phyloP scores from a whole-genome alignment of 768 basidiomycete genomes.

The Lactarius deliciosus region DNA sequence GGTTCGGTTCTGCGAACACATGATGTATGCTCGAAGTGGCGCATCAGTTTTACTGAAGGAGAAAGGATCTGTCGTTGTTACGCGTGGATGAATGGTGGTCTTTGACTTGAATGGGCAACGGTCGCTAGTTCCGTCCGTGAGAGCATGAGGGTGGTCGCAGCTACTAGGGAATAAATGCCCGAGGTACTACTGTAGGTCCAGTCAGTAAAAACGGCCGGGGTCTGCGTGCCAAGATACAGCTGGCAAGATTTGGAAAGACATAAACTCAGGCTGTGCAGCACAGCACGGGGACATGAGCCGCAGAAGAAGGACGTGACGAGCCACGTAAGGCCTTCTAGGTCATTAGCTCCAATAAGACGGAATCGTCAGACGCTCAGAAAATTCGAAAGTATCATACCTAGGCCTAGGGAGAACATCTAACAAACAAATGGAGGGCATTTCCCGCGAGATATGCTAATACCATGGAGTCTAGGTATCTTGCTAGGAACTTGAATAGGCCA shows the following conservation, averaged over 20 bases:
- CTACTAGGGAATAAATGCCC: no score
- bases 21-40: neutral
- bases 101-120: neutral
- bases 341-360: neutral
- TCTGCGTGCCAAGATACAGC: neutral
- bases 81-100: neutral
- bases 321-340: neutral
- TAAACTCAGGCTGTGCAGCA: neutral
- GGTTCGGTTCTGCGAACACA: neutral
- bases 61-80: neutral
- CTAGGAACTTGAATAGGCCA: neutral
- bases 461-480: neutral
- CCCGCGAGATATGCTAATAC: neutral
- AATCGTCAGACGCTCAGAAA: neutral
- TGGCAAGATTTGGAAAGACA: neutral
- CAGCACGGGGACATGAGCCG: neutral
- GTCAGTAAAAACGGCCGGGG: neutral
- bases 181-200: neutral
- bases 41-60: neutral
- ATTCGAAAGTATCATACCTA: neutral
- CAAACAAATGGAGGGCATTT: neutral
- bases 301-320: neutral
- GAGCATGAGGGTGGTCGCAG: neutral
- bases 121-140: neutral
- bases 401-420: neutral